These are phyloP conservation scores for Saccharomyces eubayanus DNA, from an alignment of 805 yeast genomes.

Conservation along the genomic window DNA sequence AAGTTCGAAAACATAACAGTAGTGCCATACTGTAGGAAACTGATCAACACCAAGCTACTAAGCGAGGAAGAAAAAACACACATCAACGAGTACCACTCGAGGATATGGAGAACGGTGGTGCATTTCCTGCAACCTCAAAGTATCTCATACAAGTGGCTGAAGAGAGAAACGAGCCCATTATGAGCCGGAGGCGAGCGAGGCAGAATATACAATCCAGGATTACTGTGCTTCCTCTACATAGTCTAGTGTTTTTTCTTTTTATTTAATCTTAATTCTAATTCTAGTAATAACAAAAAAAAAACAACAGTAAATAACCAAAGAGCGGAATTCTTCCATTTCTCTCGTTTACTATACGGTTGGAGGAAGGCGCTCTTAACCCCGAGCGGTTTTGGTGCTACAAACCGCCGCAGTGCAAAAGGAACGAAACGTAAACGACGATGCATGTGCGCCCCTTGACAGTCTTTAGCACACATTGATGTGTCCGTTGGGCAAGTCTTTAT, in stretches of 20 bases:
- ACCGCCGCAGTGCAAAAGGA: not conserved
- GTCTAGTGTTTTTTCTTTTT: not conserved
- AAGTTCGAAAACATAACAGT: conserved; percentile 78
- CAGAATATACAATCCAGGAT: no score
- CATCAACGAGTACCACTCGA: conserved; percentile 60
- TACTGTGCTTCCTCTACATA: not conserved
- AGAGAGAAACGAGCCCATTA: conserved; percentile 40
- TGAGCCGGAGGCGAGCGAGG: not conserved
- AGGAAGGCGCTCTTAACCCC: not conserved
- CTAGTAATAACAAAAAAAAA: not conserved
- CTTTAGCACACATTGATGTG: not conserved
- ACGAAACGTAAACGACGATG: not conserved
- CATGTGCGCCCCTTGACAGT: not conserved
- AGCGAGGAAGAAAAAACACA: conserved; percentile 53
- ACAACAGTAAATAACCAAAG: not conserved
- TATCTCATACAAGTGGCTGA: conserved; percentile 63
- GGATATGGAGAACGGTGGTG: conserved; percentile 45
- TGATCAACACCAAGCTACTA: conserved; percentile 57
- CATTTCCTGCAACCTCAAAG: conserved; percentile 47
- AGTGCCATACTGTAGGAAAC: conserved; percentile 73
- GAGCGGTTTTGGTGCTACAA: not conserved
- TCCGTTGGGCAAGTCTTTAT: not conserved
- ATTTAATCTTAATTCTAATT: not conserved
- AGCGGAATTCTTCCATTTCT: not conserved
- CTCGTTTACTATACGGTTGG: not conserved